Evolutionary conservation across 805 yeast species (phyloP), one percentile per base, ranked within the genome.

Genomic region (Kuraishia hungarica): DNA sequence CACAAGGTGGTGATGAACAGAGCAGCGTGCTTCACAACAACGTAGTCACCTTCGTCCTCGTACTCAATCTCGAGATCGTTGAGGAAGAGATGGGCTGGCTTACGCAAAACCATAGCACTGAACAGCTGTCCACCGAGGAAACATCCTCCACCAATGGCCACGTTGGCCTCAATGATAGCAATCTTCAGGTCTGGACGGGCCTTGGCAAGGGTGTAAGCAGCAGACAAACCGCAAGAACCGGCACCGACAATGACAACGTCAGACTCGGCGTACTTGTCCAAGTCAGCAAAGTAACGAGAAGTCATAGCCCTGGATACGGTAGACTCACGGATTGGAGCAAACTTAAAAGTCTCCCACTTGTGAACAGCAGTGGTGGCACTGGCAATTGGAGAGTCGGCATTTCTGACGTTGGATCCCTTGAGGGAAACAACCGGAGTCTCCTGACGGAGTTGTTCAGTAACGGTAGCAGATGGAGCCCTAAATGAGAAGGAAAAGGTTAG

Each of bases 251-350:
- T 82, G 50, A 86, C 87, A 51, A 86, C 79, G 63, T 86, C 93
- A 13, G 87, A 78, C 62, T 86, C 91, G 22, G 91, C 84, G 67
- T 80, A 84, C 67, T 81, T 83, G 74, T 86, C 87, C 64, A 86
- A 69, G 65, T 86, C 92, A 43, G 80, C 78, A 66, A 85, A 86
- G 71, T 86, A 86, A 60, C 92, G 80, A 57, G 73, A 74, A 49
- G 91, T 86, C 92, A 86, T 86, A 39, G 92, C 93, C 58, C 92
- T 78, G 8, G 91, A 84, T 39, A 87, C 92, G 1, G 87, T 83
- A 7, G 89, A 82, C 72, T 86, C 93, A 57, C 91, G 77, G 62
- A 86, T 86, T 55, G 90, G 90, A 15, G 82, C 78, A 70, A 86
- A 86, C 61, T 77, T 71, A 71, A 86, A 86, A 50, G 74, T 72